These are phyloP conservation scores for Aquilaria sinensis DNA, from an alignment of 345 rosid species.

Conservation along the genomic window DNA sequence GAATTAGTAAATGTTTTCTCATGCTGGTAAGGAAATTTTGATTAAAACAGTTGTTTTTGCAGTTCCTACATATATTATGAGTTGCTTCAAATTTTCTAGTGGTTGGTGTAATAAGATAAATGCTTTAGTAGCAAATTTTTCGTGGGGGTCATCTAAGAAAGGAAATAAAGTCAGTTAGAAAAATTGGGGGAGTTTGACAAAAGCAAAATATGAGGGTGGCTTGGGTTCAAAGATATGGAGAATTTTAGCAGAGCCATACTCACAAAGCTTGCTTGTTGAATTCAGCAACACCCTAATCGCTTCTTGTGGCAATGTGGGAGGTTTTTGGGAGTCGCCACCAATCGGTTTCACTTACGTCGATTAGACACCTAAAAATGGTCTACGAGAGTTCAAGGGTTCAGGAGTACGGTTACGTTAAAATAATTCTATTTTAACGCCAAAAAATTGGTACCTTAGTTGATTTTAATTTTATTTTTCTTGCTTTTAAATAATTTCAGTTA, in stretches of 20 bases:
- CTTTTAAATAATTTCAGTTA: no score
- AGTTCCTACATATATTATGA: not conserved
- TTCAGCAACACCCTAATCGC: not conserved
- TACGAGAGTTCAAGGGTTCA: no score
- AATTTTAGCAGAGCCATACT: not conserved
- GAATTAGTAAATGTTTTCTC: no score
- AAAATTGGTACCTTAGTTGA: no score
- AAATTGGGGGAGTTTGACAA: not conserved
- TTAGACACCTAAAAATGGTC: no score
- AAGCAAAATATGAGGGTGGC: not conserved
- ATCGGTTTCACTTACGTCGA: no score
- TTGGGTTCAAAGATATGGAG: not conserved
- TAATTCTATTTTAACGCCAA: no score
- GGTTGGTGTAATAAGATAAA: not conserved
- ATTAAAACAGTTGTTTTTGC: not conserved
- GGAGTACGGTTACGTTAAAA: no score
- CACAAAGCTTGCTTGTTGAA: not conserved
- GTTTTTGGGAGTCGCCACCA: no score
- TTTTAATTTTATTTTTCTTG: no score
- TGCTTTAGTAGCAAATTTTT: not conserved
- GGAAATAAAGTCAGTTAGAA: not conserved
- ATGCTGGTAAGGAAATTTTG: not conserved
- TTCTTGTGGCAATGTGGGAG: no score
- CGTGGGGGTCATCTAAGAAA: not conserved
- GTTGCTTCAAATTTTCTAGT: not conserved